Evolutionary conservation across 805 yeast genomes (phyloP), one percentile per base, ranked within the genome.

Genomic region (Metschnikowia lachancei): DNA sequence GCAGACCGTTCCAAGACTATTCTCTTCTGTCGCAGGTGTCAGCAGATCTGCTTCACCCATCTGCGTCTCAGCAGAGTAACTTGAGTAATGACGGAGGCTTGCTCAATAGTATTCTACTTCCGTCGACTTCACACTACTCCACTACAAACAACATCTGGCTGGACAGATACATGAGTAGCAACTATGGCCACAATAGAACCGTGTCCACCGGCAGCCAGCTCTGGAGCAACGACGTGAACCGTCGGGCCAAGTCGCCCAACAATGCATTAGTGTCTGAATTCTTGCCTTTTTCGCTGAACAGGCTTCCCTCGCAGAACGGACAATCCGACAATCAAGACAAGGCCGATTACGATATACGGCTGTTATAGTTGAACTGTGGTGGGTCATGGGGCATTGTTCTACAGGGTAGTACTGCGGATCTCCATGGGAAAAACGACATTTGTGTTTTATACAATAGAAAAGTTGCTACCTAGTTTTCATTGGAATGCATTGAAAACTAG

Each of bases 111-210:
- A 33, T 52, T 18, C 33, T 46, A 29, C 49, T 54, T 22, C 43
- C 57, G 6, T 39, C 45, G 5, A 36, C 46, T 19, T 29, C 49
- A 4, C 47, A 43, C n/a, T 26, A 32, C 19, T 38, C 43, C 24
- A 22, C 39, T 35, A 36, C 51, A 8, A 47, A 46, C 36, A 52
- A 45, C 18, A 54, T 54, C 26, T 54, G 58, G 58, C 58, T 54
- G 58, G 55, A 48, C 33, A 41, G 46, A 11, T 49, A 47, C 8
- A 33, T 43, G 37, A 41, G 45, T 10, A 20, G 38, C n/a, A 18
- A 33, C 31, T 36, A 26, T n/a, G 46, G 50, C 19, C 56, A 52
- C 45, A 48, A 40, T 35, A 42, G 51, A 12, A 42, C 51, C 17
- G 52, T 43, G 12, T 53, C 57, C 4, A 35, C 47, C 10, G 50